Percentiles rank a stretch among this genome's conserved stretches.
Conservation (phyloP, 2,329 filamentous ascomycete genomes). For the Parastagonospora nodorum region DNA sequence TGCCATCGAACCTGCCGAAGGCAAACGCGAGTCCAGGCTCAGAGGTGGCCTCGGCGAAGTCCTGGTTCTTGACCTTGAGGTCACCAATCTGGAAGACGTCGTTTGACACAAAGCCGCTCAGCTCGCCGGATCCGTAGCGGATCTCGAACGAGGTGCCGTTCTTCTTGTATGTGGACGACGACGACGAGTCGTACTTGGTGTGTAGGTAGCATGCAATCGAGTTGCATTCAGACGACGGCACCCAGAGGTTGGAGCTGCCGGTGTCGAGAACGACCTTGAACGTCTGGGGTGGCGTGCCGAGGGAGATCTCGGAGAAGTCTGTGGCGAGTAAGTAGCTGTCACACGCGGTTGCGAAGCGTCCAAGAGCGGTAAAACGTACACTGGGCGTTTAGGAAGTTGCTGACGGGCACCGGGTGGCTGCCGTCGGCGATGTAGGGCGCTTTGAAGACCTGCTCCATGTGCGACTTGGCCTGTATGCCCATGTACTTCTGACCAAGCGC, state of each 20-base stretch:
- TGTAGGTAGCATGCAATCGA: constrained; percentile 99
- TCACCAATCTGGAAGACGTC: constrained; percentile 88
- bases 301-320: constrained; percentile 94
- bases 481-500: constrained; percentile 96
- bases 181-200: constrained; percentile 90
- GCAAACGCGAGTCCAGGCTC: constrained; percentile 97
- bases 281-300: constrained; percentile 87
- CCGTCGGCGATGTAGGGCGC: constrained; percentile 69
- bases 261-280: constrained; percentile 99
- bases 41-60: constrained; percentile 94
- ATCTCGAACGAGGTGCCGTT: constrained; percentile 95
- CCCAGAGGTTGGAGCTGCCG: constrained; percentile 98
- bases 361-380: constrained; percentile 65
- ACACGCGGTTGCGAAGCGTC: background rate
- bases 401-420: constrained; percentile 82
- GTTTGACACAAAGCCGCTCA: constrained; percentile 91
- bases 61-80: constrained; percentile 82
- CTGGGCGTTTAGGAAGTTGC: constrained; percentile 98
- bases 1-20: constrained; percentile 96
- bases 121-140: constrained; percentile 89
- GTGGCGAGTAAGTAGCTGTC: constrained; percentile 22
- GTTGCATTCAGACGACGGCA: constrained; percentile 85
- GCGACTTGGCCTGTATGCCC: constrained; percentile 71
- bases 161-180: constrained; percentile 89
- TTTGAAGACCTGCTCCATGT: constrained; percentile 79